A percentile compares a stretch with the other conserved stretches of the same genome.
Evolutionary conservation across 441 rosid species (phyloP).

Genomic region (Raphanus hybrid): DNA sequence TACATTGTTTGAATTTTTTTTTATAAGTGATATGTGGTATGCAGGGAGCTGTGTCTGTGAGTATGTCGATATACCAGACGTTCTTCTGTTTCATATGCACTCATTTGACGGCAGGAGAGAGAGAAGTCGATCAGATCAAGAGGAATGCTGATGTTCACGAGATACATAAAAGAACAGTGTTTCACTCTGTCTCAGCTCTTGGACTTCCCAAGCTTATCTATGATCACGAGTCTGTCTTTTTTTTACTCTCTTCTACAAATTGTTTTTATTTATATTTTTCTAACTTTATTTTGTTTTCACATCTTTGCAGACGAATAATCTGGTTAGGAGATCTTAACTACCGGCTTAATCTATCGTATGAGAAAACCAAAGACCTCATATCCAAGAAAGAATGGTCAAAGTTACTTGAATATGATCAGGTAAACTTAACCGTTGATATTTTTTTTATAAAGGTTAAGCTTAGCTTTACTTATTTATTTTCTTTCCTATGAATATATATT

Average conservation of each 20-base stretch:
- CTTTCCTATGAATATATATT: neutral
- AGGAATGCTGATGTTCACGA: conserved; percentile 83
- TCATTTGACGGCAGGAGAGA: conserved; percentile 86
- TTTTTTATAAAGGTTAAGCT: neutral
- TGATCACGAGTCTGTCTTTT: conserved; percentile 38
- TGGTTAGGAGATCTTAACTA: conserved; percentile 96
- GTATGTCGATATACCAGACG: conserved; percentile 87
- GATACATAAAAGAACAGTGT: conserved; percentile 74
- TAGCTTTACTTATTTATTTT: neutral
- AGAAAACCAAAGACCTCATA: conserved; percentile 67
- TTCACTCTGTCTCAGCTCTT: conserved; percentile 55
- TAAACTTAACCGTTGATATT: conserved; percentile 26
- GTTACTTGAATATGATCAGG: conserved; percentile 86
- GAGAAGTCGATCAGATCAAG: conserved; percentile 77
- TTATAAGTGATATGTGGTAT: neutral
- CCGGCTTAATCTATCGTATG: conserved; percentile 80
- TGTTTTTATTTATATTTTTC: neutral
- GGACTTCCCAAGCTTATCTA: conserved; percentile 50
- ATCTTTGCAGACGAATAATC: conserved; percentile 52
- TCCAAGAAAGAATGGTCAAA: conserved; percentile 71
- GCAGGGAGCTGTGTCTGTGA: conserved; percentile 90
- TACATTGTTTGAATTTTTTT: neutral
- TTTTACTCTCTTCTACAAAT: too few relatives aligned
- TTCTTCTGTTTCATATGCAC: conserved; percentile 72
- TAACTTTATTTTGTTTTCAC: neutral